These are phyloP conservation scores for Scheffersomyces quercinus DNA, from an alignment of 1,139 yeast species.

Conservation along the genomic window DNA sequence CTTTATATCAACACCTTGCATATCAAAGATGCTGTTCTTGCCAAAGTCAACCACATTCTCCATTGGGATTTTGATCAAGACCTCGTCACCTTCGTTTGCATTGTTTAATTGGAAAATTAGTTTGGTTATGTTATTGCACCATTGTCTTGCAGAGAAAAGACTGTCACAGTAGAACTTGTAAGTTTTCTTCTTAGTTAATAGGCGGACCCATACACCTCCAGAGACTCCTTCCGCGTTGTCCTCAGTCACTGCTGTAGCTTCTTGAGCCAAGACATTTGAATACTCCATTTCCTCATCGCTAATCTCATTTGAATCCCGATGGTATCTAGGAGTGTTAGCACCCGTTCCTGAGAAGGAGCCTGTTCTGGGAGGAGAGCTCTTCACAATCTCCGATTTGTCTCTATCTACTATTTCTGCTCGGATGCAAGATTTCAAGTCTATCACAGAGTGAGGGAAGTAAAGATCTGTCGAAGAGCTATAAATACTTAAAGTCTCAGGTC, in stretches of 20 bases:
- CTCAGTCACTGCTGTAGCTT: slow-evolving; percentile 21
- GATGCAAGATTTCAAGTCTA: slow-evolving; percentile 67
- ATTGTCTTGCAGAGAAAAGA: slow-evolving; percentile 67
- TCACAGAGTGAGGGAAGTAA: slow-evolving; percentile 77
- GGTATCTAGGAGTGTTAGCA: not conserved
- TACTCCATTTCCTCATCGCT: slow-evolving; percentile 28
- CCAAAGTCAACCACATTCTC: slow-evolving; percentile 66
- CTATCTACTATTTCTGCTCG: slow-evolving; percentile 54
- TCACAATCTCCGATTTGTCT: slow-evolving; percentile 11
- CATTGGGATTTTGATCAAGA: slow-evolving; percentile 75
- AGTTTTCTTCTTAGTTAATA: slow-evolving; percentile 58
- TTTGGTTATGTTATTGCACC: slow-evolving; percentile 77
- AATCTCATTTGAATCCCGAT: slow-evolving; percentile 3
- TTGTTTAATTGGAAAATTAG: slow-evolving; percentile 66
- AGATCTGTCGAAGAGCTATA: slow-evolving; percentile 73
- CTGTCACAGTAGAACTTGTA: slow-evolving; percentile 76
- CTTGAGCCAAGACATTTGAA: slow-evolving; percentile 24
- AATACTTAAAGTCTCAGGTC: slow-evolving; percentile 67
- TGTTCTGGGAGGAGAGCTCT: slow-evolving; percentile 1
- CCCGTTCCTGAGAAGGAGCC: slow-evolving; percentile 1
- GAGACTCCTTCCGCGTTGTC: slow-evolving; percentile 27
- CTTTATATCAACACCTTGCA: slow-evolving; percentile 7
- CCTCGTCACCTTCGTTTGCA: slow-evolving; percentile 69
- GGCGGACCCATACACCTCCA: slow-evolving; percentile 51
- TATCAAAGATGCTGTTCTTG: slow-evolving; percentile 24